These are phyloP conservation scores for Hapsidospora chrysogenum DNA, from an alignment of 495 filamentous ascomycete genomes.

Conservation along the genomic window DNA sequence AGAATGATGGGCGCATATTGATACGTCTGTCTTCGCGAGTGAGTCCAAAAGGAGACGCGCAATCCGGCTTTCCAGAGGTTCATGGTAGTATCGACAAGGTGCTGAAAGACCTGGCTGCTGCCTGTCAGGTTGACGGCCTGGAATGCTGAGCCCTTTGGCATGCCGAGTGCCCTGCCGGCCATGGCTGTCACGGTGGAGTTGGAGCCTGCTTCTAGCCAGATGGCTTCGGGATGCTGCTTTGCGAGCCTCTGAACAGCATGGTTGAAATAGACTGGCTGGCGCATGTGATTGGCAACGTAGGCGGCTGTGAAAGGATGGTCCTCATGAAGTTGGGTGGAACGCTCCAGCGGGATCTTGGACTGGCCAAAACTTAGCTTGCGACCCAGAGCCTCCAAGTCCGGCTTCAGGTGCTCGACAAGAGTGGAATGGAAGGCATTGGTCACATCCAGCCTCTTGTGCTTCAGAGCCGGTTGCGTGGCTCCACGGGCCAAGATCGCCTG, in stretches of 20 bases:
- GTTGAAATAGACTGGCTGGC: constrained; percentile 33
- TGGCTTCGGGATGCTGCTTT: constrained; percentile 9
- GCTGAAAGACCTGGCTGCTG: not conserved
- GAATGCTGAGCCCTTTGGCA: constrained; percentile 11
- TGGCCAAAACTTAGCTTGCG: constrained; percentile 10
- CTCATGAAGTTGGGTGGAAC: constrained; percentile 3
- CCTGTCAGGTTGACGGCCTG: constrained; percentile 18
- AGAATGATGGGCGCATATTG: constrained; percentile 11
- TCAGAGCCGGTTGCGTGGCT: constrained; percentile 4
- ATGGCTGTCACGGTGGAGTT: constrained; percentile 29
- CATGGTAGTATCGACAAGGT: not conserved
- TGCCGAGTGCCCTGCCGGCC: constrained; percentile 17
- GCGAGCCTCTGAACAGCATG: constrained; percentile 28
- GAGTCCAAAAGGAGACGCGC: not conserved
- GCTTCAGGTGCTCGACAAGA: constrained; percentile 22
- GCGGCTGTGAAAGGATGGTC: constrained; percentile 11
- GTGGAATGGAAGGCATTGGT: constrained; percentile 36
- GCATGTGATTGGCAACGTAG: constrained; percentile 27
- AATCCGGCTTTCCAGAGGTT: not conserved
- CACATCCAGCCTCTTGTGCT: constrained; percentile 19
- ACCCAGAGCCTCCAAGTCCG: constrained; percentile 11
- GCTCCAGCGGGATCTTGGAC: constrained; percentile 7
- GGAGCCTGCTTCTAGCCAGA: constrained; percentile 37
- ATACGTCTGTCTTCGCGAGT: not conserved
- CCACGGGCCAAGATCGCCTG: not conserved